A percentile compares a stretch with the other conserved stretches of the same genome.
Evolutionary conservation across 2,329 filamentous ascomycete species (phyloP).

Genomic region (Diplodia seriata): DNA sequence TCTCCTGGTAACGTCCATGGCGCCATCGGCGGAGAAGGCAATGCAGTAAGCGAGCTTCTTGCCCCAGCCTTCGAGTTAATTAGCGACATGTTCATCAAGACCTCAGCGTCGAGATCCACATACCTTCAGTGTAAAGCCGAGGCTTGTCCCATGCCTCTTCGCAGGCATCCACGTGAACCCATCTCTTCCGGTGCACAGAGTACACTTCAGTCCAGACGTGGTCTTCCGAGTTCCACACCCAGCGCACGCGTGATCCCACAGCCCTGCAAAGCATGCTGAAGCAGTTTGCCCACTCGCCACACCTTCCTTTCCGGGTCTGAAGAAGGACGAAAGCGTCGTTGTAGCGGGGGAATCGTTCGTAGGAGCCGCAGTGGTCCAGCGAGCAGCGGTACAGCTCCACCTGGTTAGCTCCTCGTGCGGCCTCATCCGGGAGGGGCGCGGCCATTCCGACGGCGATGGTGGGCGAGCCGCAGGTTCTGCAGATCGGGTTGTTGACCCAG

Average conservation of each 20-base stretch:
- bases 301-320: slow-evolving; percentile 83
- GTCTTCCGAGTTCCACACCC: slow-evolving; percentile 98
- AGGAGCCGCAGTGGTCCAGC: slow-evolving; percentile 73
- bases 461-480: slow-evolving; percentile 79
- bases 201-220: slow-evolving; percentile 98
- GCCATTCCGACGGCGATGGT: slow-evolving; percentile 85
- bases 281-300: slow-evolving; percentile 97
- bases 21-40: slow-evolving; percentile 90
- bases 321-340: slow-evolving; percentile 93
- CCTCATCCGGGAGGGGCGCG: slow-evolving; percentile 85
- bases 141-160: slow-evolving; percentile 97
- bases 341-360: slow-evolving; percentile 91
- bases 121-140: slow-evolving; percentile 84
- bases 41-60: slow-evolving; percentile 98
- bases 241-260: slow-evolving; percentile 86
- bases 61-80: slow-evolving; percentile 71
- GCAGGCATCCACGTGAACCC: slow-evolving; percentile 96
- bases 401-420: slow-evolving; percentile 81
- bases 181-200: slow-evolving; percentile 88
- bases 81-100: slow-evolving; percentile 33
- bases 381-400: slow-evolving; percentile 94
- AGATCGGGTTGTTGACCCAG: slow-evolving; percentile 95
- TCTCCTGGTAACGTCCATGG: slow-evolving; percentile 70
- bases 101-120: slow-evolving; percentile 39
- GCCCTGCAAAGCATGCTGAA: slow-evolving; percentile 98